phyloP scores from a whole-genome alignment of 495 filamentous ascomycete species.

The Talaromyces stipitatus region DNA sequence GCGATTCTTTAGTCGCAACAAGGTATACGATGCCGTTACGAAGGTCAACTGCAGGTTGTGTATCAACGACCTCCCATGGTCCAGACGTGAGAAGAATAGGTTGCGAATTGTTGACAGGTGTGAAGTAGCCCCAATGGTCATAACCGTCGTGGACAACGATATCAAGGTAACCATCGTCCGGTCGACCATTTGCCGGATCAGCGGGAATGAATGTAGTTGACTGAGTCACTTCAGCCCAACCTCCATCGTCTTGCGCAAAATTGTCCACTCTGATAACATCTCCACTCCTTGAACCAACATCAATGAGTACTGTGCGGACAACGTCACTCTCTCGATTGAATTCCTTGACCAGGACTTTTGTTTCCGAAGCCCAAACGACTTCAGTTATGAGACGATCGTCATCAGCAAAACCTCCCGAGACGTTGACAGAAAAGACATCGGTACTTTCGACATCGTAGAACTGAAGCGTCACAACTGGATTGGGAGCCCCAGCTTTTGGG shows the following conservation, averaged over 20 bases:
- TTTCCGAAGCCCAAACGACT: conserved; percentile 77
- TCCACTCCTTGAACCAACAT: conserved; percentile 67
- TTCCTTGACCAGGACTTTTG: conserved; percentile 74
- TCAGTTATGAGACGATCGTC: conserved; percentile 88
- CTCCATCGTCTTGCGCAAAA: conserved; percentile 76
- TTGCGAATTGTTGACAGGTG: conserved; percentile 74
- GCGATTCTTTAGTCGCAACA: conserved; percentile 74
- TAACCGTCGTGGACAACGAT: conserved; percentile 79
- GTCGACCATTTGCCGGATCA: conserved; percentile 66
- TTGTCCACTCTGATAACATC: conserved; percentile 72
- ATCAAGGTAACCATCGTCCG: conserved; percentile 86
- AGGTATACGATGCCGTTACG: conserved; percentile 83
- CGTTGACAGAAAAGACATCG: conserved; percentile 71
- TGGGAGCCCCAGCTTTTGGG: conserved; percentile 90
- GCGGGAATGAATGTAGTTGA: conserved; percentile 81
- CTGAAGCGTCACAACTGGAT: conserved; percentile 77
- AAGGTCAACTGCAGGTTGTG: conserved; percentile 83
- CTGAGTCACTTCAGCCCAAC: conserved; percentile 94
- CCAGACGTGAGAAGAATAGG: conserved; percentile 83
- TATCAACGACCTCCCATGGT: conserved; percentile 86
- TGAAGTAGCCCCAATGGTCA: conserved; percentile 91
- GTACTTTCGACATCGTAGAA: conserved; percentile 82
- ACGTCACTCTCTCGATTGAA: conserved; percentile 93
- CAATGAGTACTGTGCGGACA: conserved; percentile 76
- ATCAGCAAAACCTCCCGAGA: conserved; percentile 68